These are phyloP conservation scores for Neolecta irregularis DNA, from an alignment of 1,139 yeast genomes.

Conservation along the genomic window DNA sequence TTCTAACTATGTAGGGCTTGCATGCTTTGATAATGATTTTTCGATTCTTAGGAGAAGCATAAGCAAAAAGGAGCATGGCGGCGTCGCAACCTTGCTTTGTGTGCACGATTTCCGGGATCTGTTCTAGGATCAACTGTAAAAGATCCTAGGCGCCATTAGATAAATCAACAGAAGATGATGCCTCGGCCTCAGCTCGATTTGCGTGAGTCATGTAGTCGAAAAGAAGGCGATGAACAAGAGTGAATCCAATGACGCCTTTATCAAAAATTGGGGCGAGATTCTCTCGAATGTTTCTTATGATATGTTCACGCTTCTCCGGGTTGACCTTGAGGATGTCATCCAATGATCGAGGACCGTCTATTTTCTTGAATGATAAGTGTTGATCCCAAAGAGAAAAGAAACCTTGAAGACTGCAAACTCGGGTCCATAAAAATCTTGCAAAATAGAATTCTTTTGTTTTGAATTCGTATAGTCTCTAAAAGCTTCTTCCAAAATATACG, in stretches of 20 bases:
- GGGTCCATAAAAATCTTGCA: slow-evolving; percentile 95
- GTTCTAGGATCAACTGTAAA: slow-evolving; percentile 70
- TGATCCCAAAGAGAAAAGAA: no score
- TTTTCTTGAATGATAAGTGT: no score
- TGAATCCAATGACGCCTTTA: slow-evolving; percentile 93
- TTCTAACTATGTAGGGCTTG: slow-evolving; percentile 55
- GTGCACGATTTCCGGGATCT: slow-evolving; percentile 86
- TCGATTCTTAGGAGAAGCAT: slow-evolving; percentile 86
- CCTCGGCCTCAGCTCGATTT: slow-evolving; percentile 52
- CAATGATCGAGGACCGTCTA: slow-evolving; percentile 43
- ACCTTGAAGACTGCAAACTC: slow-evolving; percentile 85
- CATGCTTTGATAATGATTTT: slow-evolving; percentile 57
- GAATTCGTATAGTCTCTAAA: slow-evolving; percentile 71
- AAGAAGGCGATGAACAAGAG: slow-evolving; percentile 93
- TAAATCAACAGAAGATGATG: no score
- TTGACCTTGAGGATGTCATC: slow-evolving; percentile 52
- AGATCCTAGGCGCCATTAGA: no score
- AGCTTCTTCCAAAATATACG: slow-evolving; percentile 93
- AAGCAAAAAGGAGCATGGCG: slow-evolving; percentile 63
- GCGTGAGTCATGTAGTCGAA: slow-evolving; percentile 66
- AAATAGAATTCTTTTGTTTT: slow-evolving; percentile 76
- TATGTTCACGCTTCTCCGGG: slow-evolving; percentile 68
- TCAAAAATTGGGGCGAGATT: slow-evolving; percentile 83
- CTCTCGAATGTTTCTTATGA: slow-evolving; percentile 61
- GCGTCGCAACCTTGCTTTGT: slow-evolving; percentile 90